Evolutionary conservation across 2,329 filamentous ascomycete species (phyloP).

Genomic region (Apiospora saccharicola): DNA sequence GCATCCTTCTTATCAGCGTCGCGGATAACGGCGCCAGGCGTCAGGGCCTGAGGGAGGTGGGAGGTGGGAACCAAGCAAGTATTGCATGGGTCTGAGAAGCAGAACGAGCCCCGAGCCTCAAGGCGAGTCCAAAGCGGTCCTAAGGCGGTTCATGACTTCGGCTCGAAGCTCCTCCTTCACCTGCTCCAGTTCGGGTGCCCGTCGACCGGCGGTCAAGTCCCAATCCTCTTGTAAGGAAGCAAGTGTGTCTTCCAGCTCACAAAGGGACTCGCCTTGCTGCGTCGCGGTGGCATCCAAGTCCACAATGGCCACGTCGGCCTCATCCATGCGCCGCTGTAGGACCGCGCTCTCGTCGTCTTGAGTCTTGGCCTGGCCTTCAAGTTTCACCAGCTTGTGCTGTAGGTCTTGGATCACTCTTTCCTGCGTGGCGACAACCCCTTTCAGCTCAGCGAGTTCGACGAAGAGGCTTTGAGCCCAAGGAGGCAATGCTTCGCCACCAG

Average conservation of each 20-base stretch:
- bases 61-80: not conserved
- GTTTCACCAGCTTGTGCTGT: slow-evolving; percentile 12
- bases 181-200: slow-evolving; percentile 22
- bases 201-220: slow-evolving; percentile 15
- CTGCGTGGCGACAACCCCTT: slow-evolving; percentile 22
- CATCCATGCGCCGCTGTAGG: slow-evolving; percentile 22
- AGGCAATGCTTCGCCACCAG: not conserved
- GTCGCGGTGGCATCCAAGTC: slow-evolving; percentile 24
- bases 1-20: too few relatives aligned
- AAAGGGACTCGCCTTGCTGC: slow-evolving; percentile 24
- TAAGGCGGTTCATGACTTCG: slow-evolving; percentile 25
- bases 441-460: slow-evolving; percentile 21
- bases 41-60: too few relatives aligned
- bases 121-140: slow-evolving; percentile 23
- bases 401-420: slow-evolving; percentile 22
- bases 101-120: not conserved
- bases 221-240: slow-evolving; percentile 21
- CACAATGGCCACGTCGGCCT: slow-evolving; percentile 21
- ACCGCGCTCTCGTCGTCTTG: slow-evolving; percentile 22
- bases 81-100: not conserved
- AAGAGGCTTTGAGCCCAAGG: slow-evolving; percentile 22
- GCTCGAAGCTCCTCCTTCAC: slow-evolving; percentile 24
- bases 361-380: slow-evolving; percentile 9
- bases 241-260: slow-evolving; percentile 21
- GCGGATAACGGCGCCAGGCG: too few relatives aligned